phyloP scores from a whole-genome alignment of 352 stramenopile genomes.

The Phytophthora ohioensis region DNA sequence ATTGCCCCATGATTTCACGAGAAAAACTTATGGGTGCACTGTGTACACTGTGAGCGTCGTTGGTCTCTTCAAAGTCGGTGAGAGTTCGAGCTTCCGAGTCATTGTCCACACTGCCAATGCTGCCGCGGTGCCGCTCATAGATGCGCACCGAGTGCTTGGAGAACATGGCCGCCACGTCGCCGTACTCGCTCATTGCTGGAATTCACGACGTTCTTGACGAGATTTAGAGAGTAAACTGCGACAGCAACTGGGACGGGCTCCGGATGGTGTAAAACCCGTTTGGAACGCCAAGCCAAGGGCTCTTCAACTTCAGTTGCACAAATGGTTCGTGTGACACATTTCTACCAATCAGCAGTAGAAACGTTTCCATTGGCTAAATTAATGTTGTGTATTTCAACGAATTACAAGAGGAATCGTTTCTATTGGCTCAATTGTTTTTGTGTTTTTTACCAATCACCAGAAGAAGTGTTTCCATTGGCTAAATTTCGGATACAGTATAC shows the following conservation, averaged over 20 bases:
- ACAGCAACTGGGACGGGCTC: constrained; percentile 25
- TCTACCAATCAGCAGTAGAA: neutral
- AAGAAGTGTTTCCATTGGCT: neutral
- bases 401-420: neutral
- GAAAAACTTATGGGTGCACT: constrained; percentile 22
- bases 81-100: constrained; percentile 25
- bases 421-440: neutral
- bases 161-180: constrained; percentile 54
- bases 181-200: constrained; percentile 29
- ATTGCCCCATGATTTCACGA: neutral
- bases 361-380: neutral
- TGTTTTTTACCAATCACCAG: neutral
- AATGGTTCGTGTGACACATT: too few species aligned
- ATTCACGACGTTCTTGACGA: constrained; percentile 13
- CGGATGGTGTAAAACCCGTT: neutral
- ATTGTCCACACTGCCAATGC: constrained; percentile 29
- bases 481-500: neutral
- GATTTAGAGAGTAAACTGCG: neutral
- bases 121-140: constrained; percentile 41
- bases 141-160: constrained; percentile 46
- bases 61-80: constrained; percentile 32
- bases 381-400: neutral
- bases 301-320: constrained; percentile 23
- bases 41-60: constrained; percentile 24
- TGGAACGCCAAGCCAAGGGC: neutral